Conservation (phyloP, 495 filamentous ascomycete species). For the Halenospora varia region DNA sequence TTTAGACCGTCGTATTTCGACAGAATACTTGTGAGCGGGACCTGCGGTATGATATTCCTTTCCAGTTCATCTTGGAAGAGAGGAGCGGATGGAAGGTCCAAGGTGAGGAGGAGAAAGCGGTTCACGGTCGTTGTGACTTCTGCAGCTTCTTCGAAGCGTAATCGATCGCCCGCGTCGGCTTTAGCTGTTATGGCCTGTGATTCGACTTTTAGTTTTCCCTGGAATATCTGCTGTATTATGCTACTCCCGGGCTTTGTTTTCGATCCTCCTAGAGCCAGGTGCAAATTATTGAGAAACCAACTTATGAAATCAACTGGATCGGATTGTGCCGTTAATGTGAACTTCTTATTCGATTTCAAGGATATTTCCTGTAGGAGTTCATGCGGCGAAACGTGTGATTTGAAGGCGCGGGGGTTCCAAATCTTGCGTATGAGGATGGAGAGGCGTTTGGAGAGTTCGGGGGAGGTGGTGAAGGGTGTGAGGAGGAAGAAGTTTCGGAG, state of each 20-base stretch:
- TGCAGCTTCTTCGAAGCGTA: slow-evolving; percentile 91
- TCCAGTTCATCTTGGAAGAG: slow-evolving; percentile 93
- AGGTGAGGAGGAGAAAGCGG: slow-evolving; percentile 83
- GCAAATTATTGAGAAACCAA: slow-evolving; percentile 96
- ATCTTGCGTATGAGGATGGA: slow-evolving; percentile 92
- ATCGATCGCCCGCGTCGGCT: slow-evolving; percentile 79
- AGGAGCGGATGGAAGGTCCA: slow-evolving; percentile 88
- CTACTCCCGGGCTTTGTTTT: slow-evolving; percentile 77
- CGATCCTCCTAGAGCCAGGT: slow-evolving; percentile 85
- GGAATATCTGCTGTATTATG: slow-evolving; percentile 88
- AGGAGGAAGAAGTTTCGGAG: slow-evolving; percentile 92
- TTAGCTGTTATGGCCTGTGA: slow-evolving; percentile 91
- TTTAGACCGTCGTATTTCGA: slow-evolving; percentile 90
- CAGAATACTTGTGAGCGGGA: slow-evolving; percentile 83
- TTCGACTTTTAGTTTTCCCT: slow-evolving; percentile 87
- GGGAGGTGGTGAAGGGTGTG: slow-evolving; percentile 58
- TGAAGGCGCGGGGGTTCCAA: slow-evolving; percentile 97
- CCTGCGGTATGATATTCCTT: slow-evolving; percentile 93
- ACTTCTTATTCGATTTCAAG: slow-evolving; percentile 83
- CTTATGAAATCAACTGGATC: slow-evolving; percentile 95
- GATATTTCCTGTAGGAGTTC: slow-evolving; percentile 95
- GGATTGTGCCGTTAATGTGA: slow-evolving; percentile 85
- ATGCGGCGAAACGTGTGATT: slow-evolving; percentile 94
- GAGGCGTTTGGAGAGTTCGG: slow-evolving; percentile 69
- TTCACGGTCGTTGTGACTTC: slow-evolving; percentile 69